Percentiles rank a stretch among this genome's conserved stretches.
These are phyloP conservation scores for Monosporascus sp. DNA, from an alignment of 2,329 filamentous ascomycete genomes.

Conservation along the genomic window DNA sequence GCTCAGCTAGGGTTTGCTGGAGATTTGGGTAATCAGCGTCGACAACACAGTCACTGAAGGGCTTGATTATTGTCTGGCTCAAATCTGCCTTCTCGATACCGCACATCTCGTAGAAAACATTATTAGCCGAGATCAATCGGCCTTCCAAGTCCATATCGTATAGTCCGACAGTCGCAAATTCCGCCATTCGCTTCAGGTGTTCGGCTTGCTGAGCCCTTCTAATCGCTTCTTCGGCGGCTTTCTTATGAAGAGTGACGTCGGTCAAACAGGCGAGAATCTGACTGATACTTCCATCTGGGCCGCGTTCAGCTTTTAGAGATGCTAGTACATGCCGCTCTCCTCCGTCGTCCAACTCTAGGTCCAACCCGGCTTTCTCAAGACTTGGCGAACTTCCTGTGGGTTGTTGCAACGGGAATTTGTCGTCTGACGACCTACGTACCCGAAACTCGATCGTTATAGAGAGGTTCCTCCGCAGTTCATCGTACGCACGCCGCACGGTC, in stretches of 20 bases:
- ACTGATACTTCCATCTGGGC: slow-evolving; percentile 35
- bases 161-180: slow-evolving; percentile 50
- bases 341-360: slow-evolving; percentile 25
- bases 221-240: slow-evolving; percentile 42
- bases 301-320: slow-evolving; percentile 41
- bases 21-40: slow-evolving; percentile 39
- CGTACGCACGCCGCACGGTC: slow-evolving; percentile 35
- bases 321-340: slow-evolving; percentile 40
- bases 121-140: slow-evolving; percentile 44
- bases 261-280: slow-evolving; percentile 45
- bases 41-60: slow-evolving; percentile 39
- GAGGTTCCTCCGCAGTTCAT: slow-evolving; percentile 31
- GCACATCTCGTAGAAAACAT: slow-evolving; percentile 48
- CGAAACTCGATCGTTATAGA: slow-evolving; percentile 44
- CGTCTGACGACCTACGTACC: slow-evolving; percentile 24
- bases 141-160: slow-evolving; percentile 48
- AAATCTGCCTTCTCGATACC: slow-evolving; percentile 40
- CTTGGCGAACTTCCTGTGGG: slow-evolving; percentile 29
- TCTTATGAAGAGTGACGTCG: slow-evolving; percentile 45
- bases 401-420: slow-evolving; percentile 17
- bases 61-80: slow-evolving; percentile 30
- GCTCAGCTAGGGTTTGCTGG: slow-evolving; percentile 31
- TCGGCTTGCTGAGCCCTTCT: slow-evolving; percentile 45
- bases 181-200: slow-evolving; percentile 48
- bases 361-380: slow-evolving; percentile 29